Evolutionary conservation across 257 asterid species (phyloP).

Genomic region (Solanum ossicruentum): DNA sequence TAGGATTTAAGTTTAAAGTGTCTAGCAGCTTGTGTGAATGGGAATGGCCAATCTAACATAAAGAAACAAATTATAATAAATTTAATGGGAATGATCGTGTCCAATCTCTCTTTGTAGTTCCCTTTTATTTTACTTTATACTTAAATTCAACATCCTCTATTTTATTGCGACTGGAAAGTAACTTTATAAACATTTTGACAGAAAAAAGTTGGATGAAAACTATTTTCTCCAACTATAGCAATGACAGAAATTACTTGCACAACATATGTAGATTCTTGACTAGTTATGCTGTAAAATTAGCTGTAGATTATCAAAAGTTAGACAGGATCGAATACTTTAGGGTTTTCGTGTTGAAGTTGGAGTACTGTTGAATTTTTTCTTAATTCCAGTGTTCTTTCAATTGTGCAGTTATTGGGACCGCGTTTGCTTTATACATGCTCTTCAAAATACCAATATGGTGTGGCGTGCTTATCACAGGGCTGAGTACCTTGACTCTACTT

Average conservation of each 20-base stretch:
- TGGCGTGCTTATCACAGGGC: conserved; percentile 93
- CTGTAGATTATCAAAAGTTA: neutral
- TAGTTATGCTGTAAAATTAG: neutral
- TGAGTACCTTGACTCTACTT: conserved; percentile 77
- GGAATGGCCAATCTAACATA: neutral
- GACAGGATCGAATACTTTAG: neutral
- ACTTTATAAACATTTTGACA: neutral
- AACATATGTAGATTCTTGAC: neutral
- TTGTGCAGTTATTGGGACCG: conserved; percentile 80
- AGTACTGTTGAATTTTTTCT: neutral
- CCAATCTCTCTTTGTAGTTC: neutral
- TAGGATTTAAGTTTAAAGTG: neutral
- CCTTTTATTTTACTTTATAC: neutral
- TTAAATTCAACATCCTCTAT: neutral
- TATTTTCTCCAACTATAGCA: neutral
- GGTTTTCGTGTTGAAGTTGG: neutral
- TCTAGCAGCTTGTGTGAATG: neutral
- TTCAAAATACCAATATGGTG: conserved; percentile 80
- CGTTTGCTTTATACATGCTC: conserved; percentile 95
- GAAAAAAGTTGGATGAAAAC: neutral
- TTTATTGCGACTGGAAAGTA: neutral
- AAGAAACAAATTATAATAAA: neutral
- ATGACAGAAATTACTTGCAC: neutral
- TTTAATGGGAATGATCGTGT: neutral
- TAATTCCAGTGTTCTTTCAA: neutral